A percentile compares a stretch with the other conserved stretches of the same genome.
These are phyloP conservation scores for Lecanosticta acicola DNA, from an alignment of 2,329 filamentous ascomycete genomes.

Conservation along the genomic window DNA sequence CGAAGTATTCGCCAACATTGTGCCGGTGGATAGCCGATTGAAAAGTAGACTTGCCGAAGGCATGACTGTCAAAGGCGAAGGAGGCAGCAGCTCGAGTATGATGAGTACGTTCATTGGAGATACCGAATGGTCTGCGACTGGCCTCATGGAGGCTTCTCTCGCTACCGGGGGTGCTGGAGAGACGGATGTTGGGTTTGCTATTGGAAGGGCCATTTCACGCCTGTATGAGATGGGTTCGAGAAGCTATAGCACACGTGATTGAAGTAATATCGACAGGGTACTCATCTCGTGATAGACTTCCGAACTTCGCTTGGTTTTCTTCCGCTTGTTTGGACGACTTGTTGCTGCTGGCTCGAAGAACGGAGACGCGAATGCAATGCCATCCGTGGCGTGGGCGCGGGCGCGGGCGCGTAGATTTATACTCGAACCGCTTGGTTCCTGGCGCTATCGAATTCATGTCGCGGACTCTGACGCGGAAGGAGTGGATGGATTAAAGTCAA, in stretches of 20 bases:
- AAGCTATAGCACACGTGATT: constrained; percentile 8
- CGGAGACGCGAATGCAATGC: background rate
- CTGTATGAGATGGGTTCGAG: constrained; percentile 27
- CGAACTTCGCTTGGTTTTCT: background rate
- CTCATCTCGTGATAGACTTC: background rate
- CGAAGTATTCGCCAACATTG: constrained; percentile 25
- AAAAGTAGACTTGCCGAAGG: constrained; percentile 3
- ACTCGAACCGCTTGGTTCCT: background rate
- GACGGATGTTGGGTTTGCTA: constrained; percentile 28
- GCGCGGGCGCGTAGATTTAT: background rate
- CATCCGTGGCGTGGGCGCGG: background rate
- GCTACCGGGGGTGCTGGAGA: constrained; percentile 28
- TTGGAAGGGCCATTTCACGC: constrained; percentile 25
- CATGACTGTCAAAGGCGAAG: constrained; percentile 25
- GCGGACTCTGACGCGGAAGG: too few relatives aligned
- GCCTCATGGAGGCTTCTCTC: constrained; percentile 22
- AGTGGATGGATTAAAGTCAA: background rate
- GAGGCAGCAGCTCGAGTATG: constrained; percentile 26
- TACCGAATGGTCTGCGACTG: constrained; percentile 28
- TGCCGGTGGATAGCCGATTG: constrained; percentile 13
- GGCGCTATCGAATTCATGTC: background rate
- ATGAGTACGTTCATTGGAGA: constrained; percentile 29
- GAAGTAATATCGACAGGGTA: background rate
- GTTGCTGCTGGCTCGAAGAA: background rate
- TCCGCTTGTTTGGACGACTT: background rate